Evolutionary conservation across 2,329 filamentous ascomycete species (phyloP), one percentile per base, ranked within the genome.

Genomic region (Talaromyces funiculosus): DNA sequence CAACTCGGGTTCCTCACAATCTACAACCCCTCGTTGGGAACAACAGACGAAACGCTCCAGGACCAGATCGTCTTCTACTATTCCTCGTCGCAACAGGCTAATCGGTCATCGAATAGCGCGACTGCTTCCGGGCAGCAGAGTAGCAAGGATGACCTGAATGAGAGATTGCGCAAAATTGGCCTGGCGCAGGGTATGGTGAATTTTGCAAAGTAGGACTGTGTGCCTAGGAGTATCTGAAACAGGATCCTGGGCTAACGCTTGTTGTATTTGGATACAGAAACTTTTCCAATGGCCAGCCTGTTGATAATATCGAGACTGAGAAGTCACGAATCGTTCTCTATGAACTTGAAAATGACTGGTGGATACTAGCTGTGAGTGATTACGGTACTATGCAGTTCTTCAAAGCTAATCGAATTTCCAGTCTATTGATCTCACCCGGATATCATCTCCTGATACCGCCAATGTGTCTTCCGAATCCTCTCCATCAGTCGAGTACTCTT

Each of bases 141-240:
- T 16, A 54, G 12, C 29, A 78, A 83, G 53, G 86, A 90, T 65
- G 86, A 92, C 69, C 85, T 86, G 70, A 94, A 97, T 75, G 90
- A 96, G 77, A 88, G 88, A 67, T 80, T 97, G 68, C 85, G 94
- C 65, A 92, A 97, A 80, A 92, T 99, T 72, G 94, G 94, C 38
- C 85, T 99, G 64, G 94, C 94, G 42, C 94, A 99, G 78, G 94
- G 92, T 72, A 96, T 97, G 88, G 88, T 96, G 62, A 90, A 87
- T 72, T 99, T 99, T 77, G 90, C 90, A 66, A 84, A 81, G 84
- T 87, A 84, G 81, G 84, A 86, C 76, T 35, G 42, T 49, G 22
- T 54, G 51, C 51, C 51, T 54, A 37, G 33, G 35, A 29, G 6
- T 26, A 35, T 47, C 42, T 29, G 38, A 38, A 22, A 20, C 16